Evolutionary conservation across 2,329 filamentous ascomycete genomes (phyloP).

Genomic region (Epichloe festucae): DNA sequence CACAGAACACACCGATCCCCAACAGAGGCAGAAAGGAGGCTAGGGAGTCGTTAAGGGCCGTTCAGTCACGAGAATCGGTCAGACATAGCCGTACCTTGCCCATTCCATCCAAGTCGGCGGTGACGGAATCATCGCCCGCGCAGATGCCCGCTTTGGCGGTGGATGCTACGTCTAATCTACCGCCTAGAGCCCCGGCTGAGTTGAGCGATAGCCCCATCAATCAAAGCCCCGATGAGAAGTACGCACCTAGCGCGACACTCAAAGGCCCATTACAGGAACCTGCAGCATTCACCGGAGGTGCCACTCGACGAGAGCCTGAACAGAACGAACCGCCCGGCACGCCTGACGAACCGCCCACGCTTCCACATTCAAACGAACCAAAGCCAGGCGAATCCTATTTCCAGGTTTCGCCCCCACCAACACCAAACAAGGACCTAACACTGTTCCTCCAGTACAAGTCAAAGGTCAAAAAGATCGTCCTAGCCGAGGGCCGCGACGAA

Average conservation of each 20-base stretch:
- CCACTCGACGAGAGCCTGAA: slow-evolving; percentile 6
- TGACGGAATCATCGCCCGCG: slow-evolving; percentile 47
- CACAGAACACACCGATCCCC: slow-evolving; percentile 70
- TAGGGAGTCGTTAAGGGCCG: slow-evolving; percentile 67
- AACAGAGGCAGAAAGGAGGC: slow-evolving; percentile 70
- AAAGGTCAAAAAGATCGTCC: slow-evolving; percentile 90
- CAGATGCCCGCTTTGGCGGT: slow-evolving; percentile 53
- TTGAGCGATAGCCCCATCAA: slow-evolving; percentile 17
- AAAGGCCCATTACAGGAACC: slow-evolving; percentile 42
- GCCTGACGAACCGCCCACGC: slow-evolving; percentile 9
- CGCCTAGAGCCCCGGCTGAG: slow-evolving; percentile 10
- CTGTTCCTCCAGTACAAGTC: slow-evolving; percentile 94
- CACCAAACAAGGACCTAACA: slow-evolving; percentile 71
- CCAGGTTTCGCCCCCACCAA: slow-evolving; percentile 49
- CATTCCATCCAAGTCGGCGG: slow-evolving; percentile 26
- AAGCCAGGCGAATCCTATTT: slow-evolving; percentile 37
- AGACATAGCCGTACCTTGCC: slow-evolving; percentile 37
- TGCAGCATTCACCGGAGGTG: slow-evolving; percentile 16
- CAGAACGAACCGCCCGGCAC: slow-evolving; percentile 11
- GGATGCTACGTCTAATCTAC: slow-evolving; percentile 26
- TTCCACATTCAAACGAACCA: slow-evolving; percentile 25
- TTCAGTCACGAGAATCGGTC: slow-evolving; percentile 40
- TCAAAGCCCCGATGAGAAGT: slow-evolving; percentile 57
- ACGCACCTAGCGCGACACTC: slow-evolving; percentile 42
- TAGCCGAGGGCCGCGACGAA: slow-evolving; percentile 71